A percentile compares a stretch with the other conserved stretches of the same genome.
phyloP scores from a whole-genome alignment of 495 filamentous ascomycete species.

The Neurospora sp. region DNA sequence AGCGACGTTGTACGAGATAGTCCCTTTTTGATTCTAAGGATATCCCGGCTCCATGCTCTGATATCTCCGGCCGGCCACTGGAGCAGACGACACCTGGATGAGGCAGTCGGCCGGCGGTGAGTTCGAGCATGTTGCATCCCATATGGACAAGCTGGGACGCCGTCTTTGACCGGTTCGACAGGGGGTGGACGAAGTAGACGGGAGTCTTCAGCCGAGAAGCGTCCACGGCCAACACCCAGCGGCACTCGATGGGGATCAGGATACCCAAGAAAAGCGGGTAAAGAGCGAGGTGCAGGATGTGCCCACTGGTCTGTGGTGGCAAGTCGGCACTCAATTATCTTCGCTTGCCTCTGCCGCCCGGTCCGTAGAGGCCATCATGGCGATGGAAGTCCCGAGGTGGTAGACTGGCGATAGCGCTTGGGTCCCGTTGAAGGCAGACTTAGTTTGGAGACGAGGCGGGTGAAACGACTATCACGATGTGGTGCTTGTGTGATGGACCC shows the following conservation, averaged over 20 bases:
- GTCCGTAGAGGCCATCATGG: neutral
- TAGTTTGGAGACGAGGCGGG: neutral
- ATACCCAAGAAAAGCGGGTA: neutral
- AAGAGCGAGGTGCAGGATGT: neutral
- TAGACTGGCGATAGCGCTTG: neutral
- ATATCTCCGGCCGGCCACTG: neutral
- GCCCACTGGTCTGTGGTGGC: neutral
- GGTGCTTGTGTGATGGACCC: neutral
- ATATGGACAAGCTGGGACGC: neutral
- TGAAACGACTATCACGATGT: neutral
- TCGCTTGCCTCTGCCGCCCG: neutral
- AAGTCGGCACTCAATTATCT: neutral
- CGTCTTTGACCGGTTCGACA: neutral
- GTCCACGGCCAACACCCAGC: neutral
- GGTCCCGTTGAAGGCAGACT: neutral
- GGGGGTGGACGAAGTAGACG: neutral
- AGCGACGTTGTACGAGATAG: neutral
- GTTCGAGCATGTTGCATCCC: neutral
- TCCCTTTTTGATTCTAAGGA: neutral
- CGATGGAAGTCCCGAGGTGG: neutral
- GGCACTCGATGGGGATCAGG: neutral
- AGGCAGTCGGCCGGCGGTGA: neutral
- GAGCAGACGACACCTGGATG: neutral
- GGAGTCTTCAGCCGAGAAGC: constrained; percentile 14
- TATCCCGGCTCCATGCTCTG: neutral